Evolutionary conservation across 768 basidiomycete species (phyloP), one percentile per base, ranked within the genome.

Genomic region (Paxillus rubicundulus): DNA sequence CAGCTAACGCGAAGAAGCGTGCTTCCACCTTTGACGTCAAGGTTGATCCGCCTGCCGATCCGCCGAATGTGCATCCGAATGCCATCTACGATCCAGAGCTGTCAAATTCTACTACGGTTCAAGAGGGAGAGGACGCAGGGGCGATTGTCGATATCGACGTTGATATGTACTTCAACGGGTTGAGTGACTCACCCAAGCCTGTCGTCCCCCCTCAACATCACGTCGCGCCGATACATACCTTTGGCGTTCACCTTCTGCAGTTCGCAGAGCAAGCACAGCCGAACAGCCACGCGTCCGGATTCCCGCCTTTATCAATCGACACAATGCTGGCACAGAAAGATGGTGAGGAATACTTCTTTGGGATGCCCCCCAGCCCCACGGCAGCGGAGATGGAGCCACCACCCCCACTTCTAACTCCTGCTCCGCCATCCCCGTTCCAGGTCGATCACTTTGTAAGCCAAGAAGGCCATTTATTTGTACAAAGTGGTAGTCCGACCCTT

Each of bases 131-230:
- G 6, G 3, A 17, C 6, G 28, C 50, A n/a, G 47, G 39, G 9
- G 16, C 52, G 27, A 44, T 17, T n/a, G 48, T 54, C 7, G 65
- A 61, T 21, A n/a, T 37, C 27, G 61, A 55, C 17, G 49, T 45
- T 8, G 67, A 67, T 24, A 67, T 69, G 60, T 69, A 61, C 36
- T 56, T 69, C 20, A 63, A 67, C 33, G 69, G 61, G 21, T 32
- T 69, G 12, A 34, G 50, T 14, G 61, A 61, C 39, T 61, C 67
- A 20, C 67, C 59, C 32, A 67, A 58, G 18, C 33, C 39, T 10
- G 13, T 32, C 36, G 18, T 9, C 21, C 18, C 41, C 45, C 34
- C 52, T 36, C 42, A 45, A 46, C 52, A 45, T 27, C 47, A 43
- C 4, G 30, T 10, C 17, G 0, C 37, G 37, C 52, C 48, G 12